Percentiles rank a stretch among this genome's conserved stretches.
These are phyloP conservation scores for Ascochyta koolunga DNA, from an alignment of 2,329 filamentous ascomycete genomes.

Conservation along the genomic window DNA sequence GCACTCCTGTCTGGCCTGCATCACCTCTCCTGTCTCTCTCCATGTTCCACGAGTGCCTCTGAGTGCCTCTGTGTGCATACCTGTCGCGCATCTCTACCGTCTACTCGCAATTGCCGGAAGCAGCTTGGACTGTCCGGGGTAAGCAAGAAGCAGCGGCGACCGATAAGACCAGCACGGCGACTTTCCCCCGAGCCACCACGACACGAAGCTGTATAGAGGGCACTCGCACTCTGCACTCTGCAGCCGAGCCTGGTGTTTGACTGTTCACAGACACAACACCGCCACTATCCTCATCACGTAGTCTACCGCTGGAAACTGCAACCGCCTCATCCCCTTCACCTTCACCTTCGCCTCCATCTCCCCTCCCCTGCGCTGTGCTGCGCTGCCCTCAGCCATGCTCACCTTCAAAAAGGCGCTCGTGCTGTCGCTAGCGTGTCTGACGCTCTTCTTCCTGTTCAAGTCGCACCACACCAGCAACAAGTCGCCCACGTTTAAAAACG, in stretches of 20 bases:
- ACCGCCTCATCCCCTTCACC: background rate
- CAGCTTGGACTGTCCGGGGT: background rate
- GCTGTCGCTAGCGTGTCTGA: slow-evolving; percentile 71
- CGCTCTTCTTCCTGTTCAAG: slow-evolving; percentile 72
- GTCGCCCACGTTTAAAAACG: slow-evolving; percentile 41
- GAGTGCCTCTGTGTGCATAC: background rate
- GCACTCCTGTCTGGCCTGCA: slow-evolving; percentile 8
- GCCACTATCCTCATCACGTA: background rate
- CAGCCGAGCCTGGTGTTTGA: no score
- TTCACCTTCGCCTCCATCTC: background rate
- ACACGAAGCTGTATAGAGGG: no score
- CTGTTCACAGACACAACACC: background rate
- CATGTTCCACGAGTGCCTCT: background rate
- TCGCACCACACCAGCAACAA: slow-evolving; percentile 57
- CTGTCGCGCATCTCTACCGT: background rate
- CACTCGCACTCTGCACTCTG: no score
- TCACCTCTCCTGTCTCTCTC: background rate
- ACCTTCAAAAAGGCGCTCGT: slow-evolving; percentile 78
- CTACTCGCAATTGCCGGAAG: slow-evolving; percentile 12
- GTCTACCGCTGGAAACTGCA: no score
- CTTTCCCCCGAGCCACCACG: slow-evolving; percentile 5
- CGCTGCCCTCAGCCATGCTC: no score
- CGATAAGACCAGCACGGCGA: slow-evolving; percentile 3
- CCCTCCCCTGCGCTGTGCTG: no score
- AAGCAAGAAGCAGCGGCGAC: background rate